Evolutionary conservation across 257 asterid genomes (phyloP).

Genomic region (Salvia hispanica): DNA sequence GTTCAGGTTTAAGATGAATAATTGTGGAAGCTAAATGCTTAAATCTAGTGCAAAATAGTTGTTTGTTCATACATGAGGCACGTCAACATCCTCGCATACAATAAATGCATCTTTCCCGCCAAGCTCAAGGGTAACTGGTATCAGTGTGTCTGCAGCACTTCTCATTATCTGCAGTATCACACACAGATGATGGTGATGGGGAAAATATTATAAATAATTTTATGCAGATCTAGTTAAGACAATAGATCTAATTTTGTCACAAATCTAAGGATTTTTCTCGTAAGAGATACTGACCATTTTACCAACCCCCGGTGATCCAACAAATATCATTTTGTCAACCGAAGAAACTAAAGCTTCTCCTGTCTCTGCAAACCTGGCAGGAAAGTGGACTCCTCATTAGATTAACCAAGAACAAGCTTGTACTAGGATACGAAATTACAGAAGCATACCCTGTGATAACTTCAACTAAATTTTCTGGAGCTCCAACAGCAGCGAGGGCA

Average conservation of each 20-base stretch:
- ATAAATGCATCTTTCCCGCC: conserved; percentile 99
- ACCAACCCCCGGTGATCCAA: conserved; percentile 98
- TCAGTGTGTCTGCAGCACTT: conserved; percentile 80
- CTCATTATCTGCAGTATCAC: conserved; percentile 76
- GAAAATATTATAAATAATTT: conserved; percentile 8
- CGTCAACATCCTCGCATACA: conserved; percentile 92
- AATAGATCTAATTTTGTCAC: conserved; percentile 20
- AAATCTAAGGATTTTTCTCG: neutral
- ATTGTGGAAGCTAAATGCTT: conserved; percentile 15
- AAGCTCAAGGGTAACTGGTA: conserved; percentile 96
- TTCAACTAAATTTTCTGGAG: conserved; percentile 98
- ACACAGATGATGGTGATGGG: conserved; percentile 23
- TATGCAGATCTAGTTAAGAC: conserved; percentile 19
- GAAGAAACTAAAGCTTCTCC: conserved; percentile 96
- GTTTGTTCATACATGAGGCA: conserved; percentile 69
- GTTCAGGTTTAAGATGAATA: conserved; percentile 11
- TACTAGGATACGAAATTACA: conserved; percentile 18
- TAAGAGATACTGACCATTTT: conserved; percentile 60
- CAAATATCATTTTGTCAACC: conserved; percentile 91
- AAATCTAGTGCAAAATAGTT: conserved; percentile 30
- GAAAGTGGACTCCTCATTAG: conserved; percentile 30
- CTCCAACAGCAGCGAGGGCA: conserved; percentile 96
- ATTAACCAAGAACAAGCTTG: conserved; percentile 34
- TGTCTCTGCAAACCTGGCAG: conserved; percentile 94
- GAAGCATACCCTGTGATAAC: conserved; percentile 90